Base-by-base conservation (phyloP, 257 asterid genomes). In the Solanum piurae region DNA sequence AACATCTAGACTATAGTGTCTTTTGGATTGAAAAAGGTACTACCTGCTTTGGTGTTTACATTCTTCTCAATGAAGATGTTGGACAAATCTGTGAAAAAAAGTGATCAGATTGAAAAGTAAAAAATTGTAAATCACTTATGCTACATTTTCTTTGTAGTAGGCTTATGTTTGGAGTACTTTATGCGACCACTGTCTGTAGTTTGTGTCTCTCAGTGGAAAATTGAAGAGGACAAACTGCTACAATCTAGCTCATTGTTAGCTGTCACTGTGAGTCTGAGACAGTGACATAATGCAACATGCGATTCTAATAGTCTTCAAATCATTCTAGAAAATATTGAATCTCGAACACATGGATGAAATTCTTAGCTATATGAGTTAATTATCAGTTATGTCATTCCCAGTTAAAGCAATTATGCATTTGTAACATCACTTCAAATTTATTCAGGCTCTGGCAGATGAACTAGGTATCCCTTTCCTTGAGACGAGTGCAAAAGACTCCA, bases 381-480 rank as follows among this genome's bases (percentile, higher is more conserved):
- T 27, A 29, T 46, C 85, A 80, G 69, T 80, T 49, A 8, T 44
- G 27, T 3, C 27, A 40, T 25, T 77, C n/a, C 64, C 37, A 42
- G 36, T 77, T 42, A 44, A 77, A 77, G 62, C 84, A 77, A 25
- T 80, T 29, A 29, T 80, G 68, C 69, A 46, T 80, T 29, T 29
- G 85, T 80, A 80, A 80, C 85, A 46, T 80, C 85, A 5, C 42
- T 80, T 29, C 7, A 79, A 44, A 44, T 14, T 46, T 80, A 85
- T 87, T 83, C 90, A 95, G 99, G 98, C 98, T 84, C 94, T 97
- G 83, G 99, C 98, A 4, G 98, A 97, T 87, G 98, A 94, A 91
- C 96, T 95, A 33, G 99, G 99, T 86, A 95, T 97, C 88, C 98
- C 98, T 89, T 97, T 97, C 91, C 97, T 97, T 29, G 99, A 97